These are phyloP conservation scores for Fusarium albosuccineum DNA, from an alignment of 2,329 filamentous ascomycete genomes.

Conservation along the genomic window DNA sequence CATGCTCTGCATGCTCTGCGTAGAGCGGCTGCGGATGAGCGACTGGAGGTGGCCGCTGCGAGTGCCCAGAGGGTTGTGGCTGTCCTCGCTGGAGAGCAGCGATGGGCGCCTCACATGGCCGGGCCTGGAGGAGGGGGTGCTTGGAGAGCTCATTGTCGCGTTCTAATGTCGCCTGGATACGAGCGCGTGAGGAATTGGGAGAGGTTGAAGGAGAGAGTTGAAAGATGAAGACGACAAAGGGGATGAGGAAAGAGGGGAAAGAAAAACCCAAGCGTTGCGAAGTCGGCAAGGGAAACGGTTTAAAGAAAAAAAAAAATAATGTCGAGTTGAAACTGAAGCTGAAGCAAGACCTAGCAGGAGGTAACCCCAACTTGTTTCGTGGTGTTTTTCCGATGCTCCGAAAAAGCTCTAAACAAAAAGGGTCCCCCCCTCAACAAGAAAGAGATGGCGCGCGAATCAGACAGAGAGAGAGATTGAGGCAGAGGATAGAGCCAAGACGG, in stretches of 20 bases:
- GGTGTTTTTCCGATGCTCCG: conserved; percentile 33
- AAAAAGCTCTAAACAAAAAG: conserved; percentile 18
- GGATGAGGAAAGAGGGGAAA: conserved; percentile 8
- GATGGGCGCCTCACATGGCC: conserved; percentile 49
- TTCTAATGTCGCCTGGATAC: conserved; percentile 24
- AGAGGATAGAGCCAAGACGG: neutral
- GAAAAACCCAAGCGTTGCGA: neutral
- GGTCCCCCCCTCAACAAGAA: neutral
- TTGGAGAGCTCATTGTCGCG: conserved; percentile 50
- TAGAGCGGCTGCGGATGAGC: conserved; percentile 56
- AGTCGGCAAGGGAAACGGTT: too few relatives aligned
- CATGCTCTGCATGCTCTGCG: conserved; percentile 50
- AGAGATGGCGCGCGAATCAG: neutral
- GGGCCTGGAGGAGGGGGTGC: conserved; percentile 44
- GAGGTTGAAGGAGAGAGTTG: neutral
- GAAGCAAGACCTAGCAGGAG: conserved; percentile 24
- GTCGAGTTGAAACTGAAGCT: conserved; percentile 29
- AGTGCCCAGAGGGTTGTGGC: conserved; percentile 51
- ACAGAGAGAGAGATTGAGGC: too few relatives aligned
- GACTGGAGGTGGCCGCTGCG: conserved; percentile 55
- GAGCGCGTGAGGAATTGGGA: conserved; percentile 1
- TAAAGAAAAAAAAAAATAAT: neutral
- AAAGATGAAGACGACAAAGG: conserved; percentile 15
- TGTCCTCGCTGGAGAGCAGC: conserved; percentile 51
- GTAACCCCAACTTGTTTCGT: conserved; percentile 1